Percentiles rank a stretch among this genome's conserved stretches.
Conservation (phyloP, 768 basidiomycete species). For the Boletales sp. region DNA sequence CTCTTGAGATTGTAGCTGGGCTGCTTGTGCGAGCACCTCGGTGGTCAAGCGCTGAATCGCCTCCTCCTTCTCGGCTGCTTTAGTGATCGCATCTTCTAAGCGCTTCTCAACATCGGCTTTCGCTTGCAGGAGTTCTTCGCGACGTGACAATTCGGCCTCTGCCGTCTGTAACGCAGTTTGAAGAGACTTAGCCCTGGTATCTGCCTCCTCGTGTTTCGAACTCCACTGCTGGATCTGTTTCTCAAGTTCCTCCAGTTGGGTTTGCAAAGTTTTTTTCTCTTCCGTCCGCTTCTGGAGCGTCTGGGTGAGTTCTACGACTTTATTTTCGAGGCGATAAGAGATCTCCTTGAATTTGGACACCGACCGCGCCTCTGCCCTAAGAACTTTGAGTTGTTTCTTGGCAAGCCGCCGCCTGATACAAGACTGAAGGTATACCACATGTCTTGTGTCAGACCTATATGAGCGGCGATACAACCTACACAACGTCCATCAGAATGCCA, state of each 20-base stretch:
- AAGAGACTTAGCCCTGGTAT: conserved; percentile 67
- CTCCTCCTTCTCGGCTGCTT: conserved; percentile 79
- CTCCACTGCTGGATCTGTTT: conserved; percentile 84
- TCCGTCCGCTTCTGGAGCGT: conserved; percentile 83
- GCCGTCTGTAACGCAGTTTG: conserved; percentile 65
- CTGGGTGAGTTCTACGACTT: conserved; percentile 98
- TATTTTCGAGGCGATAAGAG: conserved; percentile 96
- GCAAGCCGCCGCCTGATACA: conserved; percentile 89
- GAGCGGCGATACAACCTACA: conserved; percentile 51
- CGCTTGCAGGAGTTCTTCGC: conserved; percentile 67
- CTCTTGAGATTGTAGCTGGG: conserved; percentile 74
- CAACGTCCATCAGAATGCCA: conserved; percentile 4
- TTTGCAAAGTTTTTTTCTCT: conserved; percentile 85
- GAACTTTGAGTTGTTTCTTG: conserved; percentile 74
- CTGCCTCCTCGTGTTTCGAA: conserved; percentile 83
- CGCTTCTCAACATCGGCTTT: conserved; percentile 80
- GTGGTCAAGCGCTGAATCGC: conserved; percentile 77
- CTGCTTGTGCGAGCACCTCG: conserved; percentile 69
- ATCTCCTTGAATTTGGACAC: conserved; percentile 99
- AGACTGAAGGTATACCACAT: conserved; percentile 85
- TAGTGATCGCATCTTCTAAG: conserved; percentile 72
- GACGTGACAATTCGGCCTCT: conserved; percentile 66
- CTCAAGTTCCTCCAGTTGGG: conserved; percentile 74
- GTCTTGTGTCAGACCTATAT: conserved; percentile 58
- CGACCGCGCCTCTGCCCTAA: conserved; percentile 91